A percentile compares a stretch with the other conserved stretches of the same genome.
These are phyloP conservation scores for Peronosclerospora sorghi DNA, from an alignment of 352 stramenopile genomes.

Conservation along the genomic window DNA sequence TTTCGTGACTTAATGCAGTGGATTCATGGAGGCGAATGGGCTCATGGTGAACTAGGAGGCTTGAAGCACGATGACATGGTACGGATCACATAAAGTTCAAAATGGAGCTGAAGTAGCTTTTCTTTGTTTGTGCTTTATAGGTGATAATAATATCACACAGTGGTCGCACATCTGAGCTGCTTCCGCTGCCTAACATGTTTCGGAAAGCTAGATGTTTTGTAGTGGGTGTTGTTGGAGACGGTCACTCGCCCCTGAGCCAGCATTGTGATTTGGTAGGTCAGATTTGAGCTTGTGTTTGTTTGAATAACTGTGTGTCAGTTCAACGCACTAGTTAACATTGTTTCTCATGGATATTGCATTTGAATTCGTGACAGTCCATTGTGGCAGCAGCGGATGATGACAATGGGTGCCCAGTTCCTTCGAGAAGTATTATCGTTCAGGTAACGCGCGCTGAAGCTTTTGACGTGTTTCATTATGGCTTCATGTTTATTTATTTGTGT, in stretches of 20 bases:
- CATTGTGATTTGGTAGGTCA: constrained; percentile 21
- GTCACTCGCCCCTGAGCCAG: constrained; percentile 21
- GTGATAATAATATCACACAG: constrained; percentile 68
- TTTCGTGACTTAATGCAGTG: constrained; percentile 24
- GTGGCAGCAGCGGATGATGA: constrained; percentile 39
- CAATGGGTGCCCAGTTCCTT: constrained; percentile 43
- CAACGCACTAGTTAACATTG: background rate
- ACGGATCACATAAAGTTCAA: background rate
- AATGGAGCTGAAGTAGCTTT: background rate
- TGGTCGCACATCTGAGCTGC: constrained; percentile 49
- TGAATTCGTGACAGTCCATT: constrained; percentile 2
- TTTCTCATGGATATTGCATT: background rate
- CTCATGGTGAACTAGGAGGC: constrained; percentile 67
- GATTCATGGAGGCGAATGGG: constrained; percentile 71
- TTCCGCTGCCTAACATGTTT: constrained; percentile 39
- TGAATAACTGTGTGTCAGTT: background rate
- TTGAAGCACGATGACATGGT: constrained; percentile 44
- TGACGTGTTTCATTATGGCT: background rate
- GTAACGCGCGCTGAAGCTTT: constrained; percentile 10
- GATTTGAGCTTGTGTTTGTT: background rate
- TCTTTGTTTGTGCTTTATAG: background rate
- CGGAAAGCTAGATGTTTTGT: constrained; percentile 25
- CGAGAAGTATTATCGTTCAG: constrained; percentile 70
- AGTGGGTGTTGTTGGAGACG: constrained; percentile 41
- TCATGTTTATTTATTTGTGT: background rate